These are phyloP conservation scores for Bimuria novae-zelandiae DNA, from an alignment of 2,329 filamentous ascomycete genomes.

Conservation along the genomic window DNA sequence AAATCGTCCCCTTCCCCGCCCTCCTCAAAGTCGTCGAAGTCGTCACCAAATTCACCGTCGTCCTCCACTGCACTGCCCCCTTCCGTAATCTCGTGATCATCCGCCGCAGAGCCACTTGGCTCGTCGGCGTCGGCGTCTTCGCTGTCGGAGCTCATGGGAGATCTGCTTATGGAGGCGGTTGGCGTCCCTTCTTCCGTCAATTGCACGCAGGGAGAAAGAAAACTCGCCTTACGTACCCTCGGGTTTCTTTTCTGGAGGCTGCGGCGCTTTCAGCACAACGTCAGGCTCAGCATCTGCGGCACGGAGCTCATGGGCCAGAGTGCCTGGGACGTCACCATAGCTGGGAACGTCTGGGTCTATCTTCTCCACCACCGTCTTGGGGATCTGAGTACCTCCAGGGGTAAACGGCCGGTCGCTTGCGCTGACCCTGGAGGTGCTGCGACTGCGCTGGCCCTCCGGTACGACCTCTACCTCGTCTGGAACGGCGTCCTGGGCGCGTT, in stretches of 20 bases:
- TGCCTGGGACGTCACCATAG: slow-evolving; percentile 66
- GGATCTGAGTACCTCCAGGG: slow-evolving; percentile 59
- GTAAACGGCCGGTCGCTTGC: slow-evolving; percentile 52
- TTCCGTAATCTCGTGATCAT: slow-evolving; percentile 10
- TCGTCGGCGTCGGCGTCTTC: slow-evolving; percentile 26
- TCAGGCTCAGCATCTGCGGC: slow-evolving; percentile 65
- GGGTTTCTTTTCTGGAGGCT: slow-evolving; percentile 49
- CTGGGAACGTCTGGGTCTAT: slow-evolving; percentile 61
- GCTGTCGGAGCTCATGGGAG: slow-evolving; percentile 49
- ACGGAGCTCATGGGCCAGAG: slow-evolving; percentile 60
- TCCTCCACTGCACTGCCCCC: slow-evolving; percentile 53
- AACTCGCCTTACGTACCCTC: slow-evolving; percentile 61
- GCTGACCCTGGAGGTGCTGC: slow-evolving; percentile 48
- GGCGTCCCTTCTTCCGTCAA: slow-evolving; percentile 67
- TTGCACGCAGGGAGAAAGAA: slow-evolving; percentile 54
- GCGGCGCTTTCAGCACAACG: slow-evolving; percentile 56
- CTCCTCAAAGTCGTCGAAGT: slow-evolving; percentile 69
- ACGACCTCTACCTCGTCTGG: slow-evolving; percentile 67
- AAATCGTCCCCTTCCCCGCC: slow-evolving; percentile 57
- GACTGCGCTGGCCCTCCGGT: slow-evolving; percentile 45
- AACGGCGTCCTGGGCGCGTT: slow-evolving; percentile 62
- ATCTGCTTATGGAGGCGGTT: slow-evolving; percentile 58
- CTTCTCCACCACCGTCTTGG: slow-evolving; percentile 65
- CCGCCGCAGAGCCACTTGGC: slow-evolving; percentile 16
- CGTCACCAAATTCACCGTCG: slow-evolving; percentile 73